Conservation (phyloP, 2,329 filamentous ascomycete species). For the Aschersonia sp. region DNA sequence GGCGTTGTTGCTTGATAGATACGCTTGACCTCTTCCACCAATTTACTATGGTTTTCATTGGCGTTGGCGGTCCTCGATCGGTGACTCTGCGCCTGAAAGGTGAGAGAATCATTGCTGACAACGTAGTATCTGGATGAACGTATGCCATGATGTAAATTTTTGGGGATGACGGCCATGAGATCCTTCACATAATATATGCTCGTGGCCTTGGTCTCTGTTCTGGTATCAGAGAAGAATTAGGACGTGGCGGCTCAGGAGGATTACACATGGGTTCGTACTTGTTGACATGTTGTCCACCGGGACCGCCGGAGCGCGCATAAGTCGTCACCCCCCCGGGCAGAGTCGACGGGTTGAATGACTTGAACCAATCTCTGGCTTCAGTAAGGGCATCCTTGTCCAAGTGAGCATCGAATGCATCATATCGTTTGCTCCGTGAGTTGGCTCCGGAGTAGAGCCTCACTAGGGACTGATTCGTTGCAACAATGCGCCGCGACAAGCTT, state of each 20-base stretch:
- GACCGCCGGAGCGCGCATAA: conserved; percentile 44
- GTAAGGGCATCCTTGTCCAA: conserved; percentile 34
- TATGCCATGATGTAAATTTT: conserved; percentile 28
- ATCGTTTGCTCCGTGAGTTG: conserved; percentile 17
- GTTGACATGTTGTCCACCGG: conserved; percentile 48
- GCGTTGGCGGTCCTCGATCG: conserved; percentile 36
- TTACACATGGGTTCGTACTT: conserved; percentile 29
- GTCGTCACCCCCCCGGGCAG: conserved; percentile 37
- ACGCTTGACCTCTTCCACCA: conserved; percentile 29
- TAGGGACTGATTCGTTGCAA: too few species aligned
- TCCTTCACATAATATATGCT: conserved; percentile 36
- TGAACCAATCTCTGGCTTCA: conserved; percentile 37
- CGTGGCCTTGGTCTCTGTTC: conserved; percentile 45
- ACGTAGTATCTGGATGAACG: conserved; percentile 41
- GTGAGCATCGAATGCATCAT: conserved; percentile 32
- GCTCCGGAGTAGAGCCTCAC: neutral
- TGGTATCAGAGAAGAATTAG: conserved; percentile 16
- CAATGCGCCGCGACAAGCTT: too few species aligned
- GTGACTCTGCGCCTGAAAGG: conserved; percentile 39
- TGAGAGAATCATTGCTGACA: conserved; percentile 33
- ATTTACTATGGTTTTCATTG: conserved; percentile 36
- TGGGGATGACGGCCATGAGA: conserved; percentile 29
- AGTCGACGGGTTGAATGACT: conserved; percentile 24
- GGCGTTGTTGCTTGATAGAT: conserved; percentile 34
- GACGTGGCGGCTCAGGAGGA: too few species aligned